Evolutionary conservation across 148 eudicot genomes (phyloP), one percentile per base, ranked within the genome.

Genomic region (Persicaria tinctoria): DNA sequence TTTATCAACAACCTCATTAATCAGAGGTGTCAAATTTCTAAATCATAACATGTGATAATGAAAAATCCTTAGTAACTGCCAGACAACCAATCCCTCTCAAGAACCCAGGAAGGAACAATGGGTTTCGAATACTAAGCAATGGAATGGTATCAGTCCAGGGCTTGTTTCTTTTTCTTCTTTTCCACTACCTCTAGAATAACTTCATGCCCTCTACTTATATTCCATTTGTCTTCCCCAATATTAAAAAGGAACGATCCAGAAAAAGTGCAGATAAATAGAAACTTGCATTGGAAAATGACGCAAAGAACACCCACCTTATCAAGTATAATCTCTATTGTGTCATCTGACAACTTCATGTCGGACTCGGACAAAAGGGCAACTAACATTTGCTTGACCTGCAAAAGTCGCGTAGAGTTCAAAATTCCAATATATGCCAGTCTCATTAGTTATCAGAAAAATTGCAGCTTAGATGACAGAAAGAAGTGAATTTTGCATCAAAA

Each of bases 381-480:
- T 77, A 95, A 80, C 98, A 95, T 95, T 92, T 87, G 93, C 84
- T 91, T 92, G 54, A 95, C 98, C 98, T 94, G 87, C 73, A 70
- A 78, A 79, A 75, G 73, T 62, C 73, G 74, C 72, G 79, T 14
- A 11, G 23, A n/a, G n/a, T 64, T 32, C 70, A 64, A 32, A 32
- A 23, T 23, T 23, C 27, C 41, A 13, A 66, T 66, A 44, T 47
- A 66, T 41, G 48, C 48, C 41, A 12, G 47, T 4, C 16, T 55
- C n/a, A 14, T 20, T 55, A 55, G 60, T 55, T 55, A 55, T 55
- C 16, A n/a, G 20, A 0, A 14, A 55, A 63, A 1, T 63, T 27
- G 68, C 68, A 63, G 48, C 18, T 38, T 64, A 64, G 8, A 41
- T 41, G 17, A 60, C 9, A 45, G 5, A 8, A 64, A 6, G 45